phyloP scores from a whole-genome alignment of 164 flowering plant species.

The Chloranthus sessilifolius region DNA sequence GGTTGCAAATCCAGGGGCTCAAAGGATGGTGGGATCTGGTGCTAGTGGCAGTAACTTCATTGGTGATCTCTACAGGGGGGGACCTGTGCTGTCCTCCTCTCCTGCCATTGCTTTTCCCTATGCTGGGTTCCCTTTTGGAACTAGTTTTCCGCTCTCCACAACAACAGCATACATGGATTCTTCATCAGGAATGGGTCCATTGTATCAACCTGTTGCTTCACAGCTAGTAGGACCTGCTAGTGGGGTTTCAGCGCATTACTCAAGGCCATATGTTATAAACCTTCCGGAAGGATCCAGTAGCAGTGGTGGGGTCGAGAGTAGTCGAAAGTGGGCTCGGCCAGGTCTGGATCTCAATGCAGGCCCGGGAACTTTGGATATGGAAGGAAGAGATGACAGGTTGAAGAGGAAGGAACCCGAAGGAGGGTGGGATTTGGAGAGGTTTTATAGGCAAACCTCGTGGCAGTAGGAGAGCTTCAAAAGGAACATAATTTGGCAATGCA shows the following conservation, averaged over 20 bases:
- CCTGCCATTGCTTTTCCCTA: slow-evolving; percentile 38
- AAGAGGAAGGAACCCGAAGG: slow-evolving; percentile 56
- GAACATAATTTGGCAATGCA: slow-evolving; percentile 9
- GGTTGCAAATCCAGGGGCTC: slow-evolving; percentile 50
- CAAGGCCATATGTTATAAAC: slow-evolving; percentile 58
- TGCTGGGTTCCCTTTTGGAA: slow-evolving; percentile 58
- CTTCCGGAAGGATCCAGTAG: slow-evolving; percentile 41
- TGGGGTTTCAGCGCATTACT: slow-evolving; percentile 45
- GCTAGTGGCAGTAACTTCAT: slow-evolving; percentile 42
- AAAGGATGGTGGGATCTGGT: slow-evolving; percentile 45
- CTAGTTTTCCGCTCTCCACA: slow-evolving; percentile 59
- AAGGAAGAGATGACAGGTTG: slow-evolving; percentile 63
- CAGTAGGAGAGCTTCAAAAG: slow-evolving; percentile 26
- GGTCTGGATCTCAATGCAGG: slow-evolving; percentile 87
- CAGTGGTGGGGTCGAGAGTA: slow-evolving; percentile 36
- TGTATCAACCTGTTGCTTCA: slow-evolving; percentile 44
- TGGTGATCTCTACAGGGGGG: slow-evolving; percentile 58
- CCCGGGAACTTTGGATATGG: slow-evolving; percentile 55
- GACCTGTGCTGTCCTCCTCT: slow-evolving; percentile 68
- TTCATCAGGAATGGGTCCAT: slow-evolving; percentile 45
- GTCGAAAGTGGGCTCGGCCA: slow-evolving; percentile 62
- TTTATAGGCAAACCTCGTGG: slow-evolving; percentile 55
- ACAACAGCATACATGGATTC: slow-evolving; percentile 56
- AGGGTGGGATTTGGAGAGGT: slow-evolving; percentile 52
- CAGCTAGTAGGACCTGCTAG: slow-evolving; percentile 41